These are phyloP conservation scores for Tolypocladium ophioglossoides DNA, from an alignment of 2,329 filamentous ascomycete species.

Conservation along the genomic window DNA sequence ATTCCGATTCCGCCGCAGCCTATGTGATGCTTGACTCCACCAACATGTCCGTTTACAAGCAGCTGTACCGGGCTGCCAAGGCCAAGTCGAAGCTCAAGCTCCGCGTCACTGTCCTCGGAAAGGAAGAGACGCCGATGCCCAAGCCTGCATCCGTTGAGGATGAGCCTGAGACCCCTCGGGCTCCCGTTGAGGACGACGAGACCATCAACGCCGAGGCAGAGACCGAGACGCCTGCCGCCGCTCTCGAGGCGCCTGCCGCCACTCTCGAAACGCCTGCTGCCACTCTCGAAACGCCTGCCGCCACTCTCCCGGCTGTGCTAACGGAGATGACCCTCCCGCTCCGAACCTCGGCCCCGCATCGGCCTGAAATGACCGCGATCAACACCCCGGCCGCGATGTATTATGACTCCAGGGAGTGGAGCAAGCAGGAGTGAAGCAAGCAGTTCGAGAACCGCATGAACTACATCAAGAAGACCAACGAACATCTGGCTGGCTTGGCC, in stretches of 20 bases:
- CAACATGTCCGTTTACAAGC: constrained; percentile 85
- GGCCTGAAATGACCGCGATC: background rate
- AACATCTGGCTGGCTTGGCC: constrained; percentile 4
- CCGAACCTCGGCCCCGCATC: background rate
- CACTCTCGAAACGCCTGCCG: no score
- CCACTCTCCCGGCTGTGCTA: background rate
- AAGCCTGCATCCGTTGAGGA: constrained; percentile 41
- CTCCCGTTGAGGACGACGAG: constrained; percentile 2
- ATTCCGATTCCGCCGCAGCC: constrained; percentile 79
- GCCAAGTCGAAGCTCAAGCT: constrained; percentile 96
- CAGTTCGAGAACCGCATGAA: constrained; percentile 17
- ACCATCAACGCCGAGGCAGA: background rate
- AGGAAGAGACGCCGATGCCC: constrained; percentile 19
- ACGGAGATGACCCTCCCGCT: background rate
- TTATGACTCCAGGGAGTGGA: constrained; percentile 14
- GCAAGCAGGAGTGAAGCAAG: constrained; percentile 9
- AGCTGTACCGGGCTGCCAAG: constrained; percentile 91
- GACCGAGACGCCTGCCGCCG: background rate
- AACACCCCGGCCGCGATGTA: background rate
- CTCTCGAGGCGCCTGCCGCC: no score
- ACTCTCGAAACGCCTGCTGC: no score
- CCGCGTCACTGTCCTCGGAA: constrained; percentile 46
- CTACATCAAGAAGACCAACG: constrained; percentile 14
- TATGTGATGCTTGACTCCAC: constrained; percentile 70
- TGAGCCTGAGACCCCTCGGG: constrained; percentile 23